phyloP scores from a whole-genome alignment of 371 early-diverging fungal species.

The Synchytrium microbalum region DNA sequence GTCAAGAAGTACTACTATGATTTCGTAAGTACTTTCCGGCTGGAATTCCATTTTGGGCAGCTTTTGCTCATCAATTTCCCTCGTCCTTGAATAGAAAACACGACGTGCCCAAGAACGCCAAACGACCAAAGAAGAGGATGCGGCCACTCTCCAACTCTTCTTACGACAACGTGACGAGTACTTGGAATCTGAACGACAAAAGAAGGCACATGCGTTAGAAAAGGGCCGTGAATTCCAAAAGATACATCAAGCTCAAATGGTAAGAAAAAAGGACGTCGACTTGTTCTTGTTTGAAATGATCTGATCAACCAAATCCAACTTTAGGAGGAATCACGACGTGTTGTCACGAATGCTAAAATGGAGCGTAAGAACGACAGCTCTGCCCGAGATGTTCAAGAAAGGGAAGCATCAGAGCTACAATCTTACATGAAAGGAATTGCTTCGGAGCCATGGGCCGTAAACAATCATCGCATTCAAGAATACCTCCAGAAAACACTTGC shows the following conservation, averaged over 20 bases:
- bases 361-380: conserved; percentile 5
- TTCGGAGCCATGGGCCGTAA: conserved; percentile 29
- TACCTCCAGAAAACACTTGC: conserved; percentile 19
- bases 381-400: neutral
- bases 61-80: neutral
- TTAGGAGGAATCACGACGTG: neutral
- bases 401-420: conserved; percentile 18
- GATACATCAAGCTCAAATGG: conserved; percentile 22
- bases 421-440: conserved; percentile 29
- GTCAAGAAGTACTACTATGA: conserved; percentile 12
- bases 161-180: conserved; percentile 14
- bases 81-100: conserved; percentile 7
- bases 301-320: neutral
- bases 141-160: conserved; percentile 19
- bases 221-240: conserved; percentile 22
- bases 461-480: conserved; percentile 25
- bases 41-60: neutral
- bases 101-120: conserved; percentile 6
- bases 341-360: conserved; percentile 10
- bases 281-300: neutral
- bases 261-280: conserved; percentile 7
- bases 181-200: conserved; percentile 9
- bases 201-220: conserved; percentile 1
- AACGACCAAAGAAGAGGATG: conserved; percentile 12
- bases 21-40: conserved; percentile 7